Base-by-base conservation (phyloP, 176 grass and related monocot genomes). In the Thinopyrum elongatum region DNA sequence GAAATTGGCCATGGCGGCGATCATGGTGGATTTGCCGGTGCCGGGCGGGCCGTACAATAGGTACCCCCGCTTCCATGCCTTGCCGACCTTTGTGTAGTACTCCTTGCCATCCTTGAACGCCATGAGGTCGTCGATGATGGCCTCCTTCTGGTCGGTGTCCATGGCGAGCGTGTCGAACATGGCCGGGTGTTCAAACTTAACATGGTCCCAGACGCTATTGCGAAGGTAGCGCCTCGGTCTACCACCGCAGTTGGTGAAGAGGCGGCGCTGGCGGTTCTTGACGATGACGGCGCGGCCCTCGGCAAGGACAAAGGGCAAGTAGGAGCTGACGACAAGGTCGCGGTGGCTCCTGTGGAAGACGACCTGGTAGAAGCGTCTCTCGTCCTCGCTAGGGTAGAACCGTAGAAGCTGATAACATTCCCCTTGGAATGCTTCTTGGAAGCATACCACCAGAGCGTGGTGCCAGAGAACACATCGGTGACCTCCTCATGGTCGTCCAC, bases 401-500 rank as follows among this genome's bases (percentile, higher is more conserved):
- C 35, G 17, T 67, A 81, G 13, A 46, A 64, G 21, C 35, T 65
- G 58, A 92, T 80, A 16, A 76, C 69, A 25, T 77, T 66, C 4
- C 69, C 34, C 22, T 4, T 47, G 8, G 82, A 44, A 1, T 9
- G 16, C 5, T 30, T 27, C 60, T 22, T 47, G 21, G 25, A 55
- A 0, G 51, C 51, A 21, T 55, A 55, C 6, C 51, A 55, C 51
- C 51, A 94, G 22, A 97, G 6, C 22, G 25, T 87, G 42, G 42
- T 65, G 13, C 75, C 89, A 1, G 0, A 1, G 76, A 90, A 94
- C 17, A 22, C 23, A 80, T 97, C 94, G 46, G 75, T 60, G 33
- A 97, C 92, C 87, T 94, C 92, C 58, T 97, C 82, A 44, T 92
- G 5, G 83, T 92, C 88, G 58, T 88, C 94, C 1, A 97, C 89